Conservation (phyloP, 1,284 basidiomycete genomes). For the Entoloma clypeatum region DNA sequence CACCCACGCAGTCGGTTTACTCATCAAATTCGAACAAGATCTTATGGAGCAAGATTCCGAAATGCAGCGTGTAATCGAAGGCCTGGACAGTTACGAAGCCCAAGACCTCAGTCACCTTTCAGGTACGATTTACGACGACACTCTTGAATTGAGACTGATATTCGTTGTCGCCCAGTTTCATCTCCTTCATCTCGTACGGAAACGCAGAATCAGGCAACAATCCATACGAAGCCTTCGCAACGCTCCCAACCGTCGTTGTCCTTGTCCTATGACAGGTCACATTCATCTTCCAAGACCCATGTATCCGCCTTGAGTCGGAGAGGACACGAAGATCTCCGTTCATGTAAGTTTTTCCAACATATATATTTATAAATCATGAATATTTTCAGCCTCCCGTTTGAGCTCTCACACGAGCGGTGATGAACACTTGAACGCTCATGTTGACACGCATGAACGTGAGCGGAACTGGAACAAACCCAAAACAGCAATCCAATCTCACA, state of each 20-base stretch:
- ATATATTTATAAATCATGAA: neutral
- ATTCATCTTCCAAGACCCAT: neutral
- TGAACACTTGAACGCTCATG: constrained; percentile 18
- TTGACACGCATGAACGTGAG: constrained; percentile 30
- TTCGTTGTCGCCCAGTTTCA: constrained; percentile 17
- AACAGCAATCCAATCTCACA: constrained; percentile 20
- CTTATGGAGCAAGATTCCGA: constrained; percentile 68
- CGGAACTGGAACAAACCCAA: constrained; percentile 33
- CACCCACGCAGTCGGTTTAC: neutral
- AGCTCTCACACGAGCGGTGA: constrained; percentile 2
- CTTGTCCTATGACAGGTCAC: constrained; percentile 2
- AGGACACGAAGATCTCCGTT: constrained; percentile 6
- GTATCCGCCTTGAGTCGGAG: neutral
- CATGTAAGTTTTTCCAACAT: constrained; percentile 3
- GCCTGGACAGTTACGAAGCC: constrained; percentile 47
- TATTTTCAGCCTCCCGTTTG: constrained; percentile 12
- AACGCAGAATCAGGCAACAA: no score
- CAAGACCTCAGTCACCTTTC: constrained; percentile 25
- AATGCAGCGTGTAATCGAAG: constrained; percentile 66
- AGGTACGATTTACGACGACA: constrained; percentile 11
- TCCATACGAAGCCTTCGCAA: neutral
- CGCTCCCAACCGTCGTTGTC: constrained; percentile 1
- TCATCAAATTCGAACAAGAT: constrained; percentile 37
- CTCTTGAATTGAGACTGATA: neutral
- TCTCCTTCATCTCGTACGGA: constrained; percentile 19